Percentiles rank a stretch among this genome's conserved stretches.
Evolutionary conservation across 495 filamentous ascomycete species (phyloP).

Genomic region (Staphylotrichum longicolle): DNA sequence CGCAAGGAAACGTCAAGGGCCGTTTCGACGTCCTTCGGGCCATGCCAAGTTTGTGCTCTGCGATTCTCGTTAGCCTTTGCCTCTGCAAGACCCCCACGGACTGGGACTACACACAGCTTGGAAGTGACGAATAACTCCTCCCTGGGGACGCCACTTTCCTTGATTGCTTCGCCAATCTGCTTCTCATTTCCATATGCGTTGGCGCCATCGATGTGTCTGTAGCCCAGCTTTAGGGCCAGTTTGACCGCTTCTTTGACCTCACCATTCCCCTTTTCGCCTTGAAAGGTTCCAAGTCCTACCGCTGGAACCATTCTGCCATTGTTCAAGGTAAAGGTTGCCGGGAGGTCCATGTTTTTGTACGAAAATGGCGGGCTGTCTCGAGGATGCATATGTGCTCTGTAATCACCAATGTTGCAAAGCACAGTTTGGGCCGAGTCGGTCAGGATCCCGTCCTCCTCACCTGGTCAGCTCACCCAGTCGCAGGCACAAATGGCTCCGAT

Average conservation of each 20-base stretch:
- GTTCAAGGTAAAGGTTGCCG: conserved; percentile 26
- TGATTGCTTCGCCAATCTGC: conserved; percentile 43
- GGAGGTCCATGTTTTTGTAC: conserved; percentile 17
- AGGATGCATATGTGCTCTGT: background rate
- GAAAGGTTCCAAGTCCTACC: conserved; percentile 35
- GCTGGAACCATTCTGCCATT: conserved; percentile 31
- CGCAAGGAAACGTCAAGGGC: conserved; percentile 28
- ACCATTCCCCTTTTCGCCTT: conserved; percentile 27
- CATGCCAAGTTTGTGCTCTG: conserved; percentile 36
- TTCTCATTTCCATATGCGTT: conserved; percentile 43
- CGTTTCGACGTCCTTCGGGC: conserved; percentile 33
- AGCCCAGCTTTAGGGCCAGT: conserved; percentile 35
- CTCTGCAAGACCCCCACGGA: background rate
- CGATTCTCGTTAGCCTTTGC: background rate
- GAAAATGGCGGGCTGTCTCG: background rate
- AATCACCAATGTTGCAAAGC: background rate
- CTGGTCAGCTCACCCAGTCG: no score
- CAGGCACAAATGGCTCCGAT: no score
- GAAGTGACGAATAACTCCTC: conserved; percentile 42
- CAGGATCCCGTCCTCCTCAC: no score
- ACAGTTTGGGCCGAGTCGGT: background rate
- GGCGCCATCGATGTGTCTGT: conserved; percentile 44
- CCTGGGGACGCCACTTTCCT: conserved; percentile 35
- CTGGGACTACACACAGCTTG: conserved; percentile 29
- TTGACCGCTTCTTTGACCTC: conserved; percentile 37